phyloP scores from a whole-genome alignment of 805 yeast genomes.

The Saccharomycopsis javanensis region DNA sequence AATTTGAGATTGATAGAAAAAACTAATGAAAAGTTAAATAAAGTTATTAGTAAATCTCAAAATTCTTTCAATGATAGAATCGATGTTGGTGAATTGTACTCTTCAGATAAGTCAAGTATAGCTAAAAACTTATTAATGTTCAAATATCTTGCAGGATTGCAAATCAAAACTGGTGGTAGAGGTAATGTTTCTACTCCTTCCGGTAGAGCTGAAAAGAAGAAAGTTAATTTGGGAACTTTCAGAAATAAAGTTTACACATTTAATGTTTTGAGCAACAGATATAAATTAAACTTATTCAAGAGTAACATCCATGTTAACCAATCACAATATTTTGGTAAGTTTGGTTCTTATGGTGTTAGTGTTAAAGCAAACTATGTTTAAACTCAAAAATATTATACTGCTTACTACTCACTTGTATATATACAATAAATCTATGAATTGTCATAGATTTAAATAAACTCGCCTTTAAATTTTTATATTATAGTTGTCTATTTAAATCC shows the following conservation, averaged over 20 bases:
- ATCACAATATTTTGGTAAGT: conserved; percentile 6
- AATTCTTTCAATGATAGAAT: conserved; percentile 5
- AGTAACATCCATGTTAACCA: conserved; percentile 8
- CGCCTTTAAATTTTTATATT: not conserved
- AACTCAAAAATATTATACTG: not conserved
- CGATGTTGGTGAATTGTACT: conserved; percentile 11
- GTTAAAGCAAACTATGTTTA: conserved; percentile 14
- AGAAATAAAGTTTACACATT: conserved; percentile 13
- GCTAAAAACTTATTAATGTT: conserved; percentile 14
- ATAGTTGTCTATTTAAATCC: not conserved
- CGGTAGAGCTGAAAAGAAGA: conserved; percentile 12
- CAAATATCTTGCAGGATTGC: conserved; percentile 13
- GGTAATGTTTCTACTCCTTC: conserved; percentile 11
- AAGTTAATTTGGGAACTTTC: conserved; percentile 15
- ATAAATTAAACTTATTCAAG: conserved; percentile 12
- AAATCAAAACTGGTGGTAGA: conserved; percentile 13
- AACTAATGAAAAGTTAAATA: conserved; percentile 1
- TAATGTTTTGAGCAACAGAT: conserved; percentile 13
- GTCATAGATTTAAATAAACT: not conserved
- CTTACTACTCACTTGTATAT: not conserved
- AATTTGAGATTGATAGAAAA: conserved; percentile 5
- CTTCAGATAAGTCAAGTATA: not conserved
- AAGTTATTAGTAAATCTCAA: not conserved
- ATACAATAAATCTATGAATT: not conserved
- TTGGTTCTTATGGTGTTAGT: conserved; percentile 14